phyloP scores from a whole-genome alignment of 2,329 filamentous ascomycete species.

The Lecanicillium sp. region DNA sequence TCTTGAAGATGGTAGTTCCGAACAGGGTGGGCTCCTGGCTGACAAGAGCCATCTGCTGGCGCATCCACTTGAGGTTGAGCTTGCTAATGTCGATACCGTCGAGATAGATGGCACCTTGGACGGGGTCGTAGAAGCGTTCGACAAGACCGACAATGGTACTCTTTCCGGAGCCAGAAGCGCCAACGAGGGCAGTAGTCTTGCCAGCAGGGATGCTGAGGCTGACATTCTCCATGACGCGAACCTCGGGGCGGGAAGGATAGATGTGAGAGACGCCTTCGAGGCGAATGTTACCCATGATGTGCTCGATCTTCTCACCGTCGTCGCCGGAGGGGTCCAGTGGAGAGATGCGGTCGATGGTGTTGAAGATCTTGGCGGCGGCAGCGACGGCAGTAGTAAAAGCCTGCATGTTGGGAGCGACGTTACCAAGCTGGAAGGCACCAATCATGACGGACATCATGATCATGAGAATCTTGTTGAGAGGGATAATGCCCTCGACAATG shows the following conservation, averaged over 20 bases:
- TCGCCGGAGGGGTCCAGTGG: constrained; percentile 71
- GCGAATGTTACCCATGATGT: constrained; percentile 71
- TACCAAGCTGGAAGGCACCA: constrained; percentile 84
- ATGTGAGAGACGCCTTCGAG: constrained; percentile 83
- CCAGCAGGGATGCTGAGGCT: constrained; percentile 76
- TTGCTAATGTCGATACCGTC: constrained; percentile 77
- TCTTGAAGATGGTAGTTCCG: constrained; percentile 79
- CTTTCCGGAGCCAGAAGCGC: constrained; percentile 90
- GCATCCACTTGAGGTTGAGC: constrained; percentile 83
- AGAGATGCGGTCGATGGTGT: constrained; percentile 82
- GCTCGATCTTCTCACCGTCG: constrained; percentile 65
- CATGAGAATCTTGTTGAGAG: constrained; percentile 67
- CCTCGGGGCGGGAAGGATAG: constrained; percentile 88
- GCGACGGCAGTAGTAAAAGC: constrained; percentile 79
- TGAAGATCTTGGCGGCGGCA: constrained; percentile 86
- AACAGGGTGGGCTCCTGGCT: constrained; percentile 92
- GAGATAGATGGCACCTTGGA: constrained; percentile 69
- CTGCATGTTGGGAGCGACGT: constrained; percentile 77
- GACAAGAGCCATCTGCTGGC: constrained; percentile 87
- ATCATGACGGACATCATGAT: constrained; percentile 90
- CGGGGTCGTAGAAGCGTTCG: constrained; percentile 89
- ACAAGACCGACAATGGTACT: constrained; percentile 90
- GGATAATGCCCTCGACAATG: constrained; percentile 58
- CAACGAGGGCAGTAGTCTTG: constrained; percentile 88
- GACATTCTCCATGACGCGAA: constrained; percentile 80